phyloP scores from a whole-genome alignment of 208 protist species.

The Angomonas desouzai region DNA sequence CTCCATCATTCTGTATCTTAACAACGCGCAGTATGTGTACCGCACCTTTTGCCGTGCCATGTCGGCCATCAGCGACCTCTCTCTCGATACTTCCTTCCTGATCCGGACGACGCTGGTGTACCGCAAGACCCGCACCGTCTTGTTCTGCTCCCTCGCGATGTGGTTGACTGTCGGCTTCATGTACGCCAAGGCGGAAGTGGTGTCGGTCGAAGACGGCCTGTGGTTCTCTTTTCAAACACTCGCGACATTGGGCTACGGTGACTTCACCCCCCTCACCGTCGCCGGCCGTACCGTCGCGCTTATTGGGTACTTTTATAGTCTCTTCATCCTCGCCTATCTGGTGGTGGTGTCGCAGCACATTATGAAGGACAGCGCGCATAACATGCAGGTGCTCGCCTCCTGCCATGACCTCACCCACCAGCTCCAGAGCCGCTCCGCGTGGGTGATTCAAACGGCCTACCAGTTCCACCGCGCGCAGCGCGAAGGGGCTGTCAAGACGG shows the following conservation, averaged over 20 bases:
- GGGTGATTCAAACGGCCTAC: constrained; percentile 55
- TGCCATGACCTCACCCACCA: constrained; percentile 46
- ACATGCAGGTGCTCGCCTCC: constrained; percentile 47
- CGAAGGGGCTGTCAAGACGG: constrained; percentile 13
- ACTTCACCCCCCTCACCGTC: constrained; percentile 52
- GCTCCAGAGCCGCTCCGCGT: constrained; percentile 38
- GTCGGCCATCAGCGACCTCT: constrained; percentile 39
- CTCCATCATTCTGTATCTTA: constrained; percentile 62
- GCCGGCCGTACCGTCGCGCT: constrained; percentile 39
- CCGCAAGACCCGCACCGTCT: constrained; percentile 24
- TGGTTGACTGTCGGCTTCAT: constrained; percentile 55
- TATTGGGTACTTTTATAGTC: constrained; percentile 37
- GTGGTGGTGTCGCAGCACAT: constrained; percentile 32
- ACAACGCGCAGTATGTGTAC: constrained; percentile 59
- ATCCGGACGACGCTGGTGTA: constrained; percentile 59
- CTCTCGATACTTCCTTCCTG: constrained; percentile 57
- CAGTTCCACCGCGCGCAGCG: constrained; percentile 32
- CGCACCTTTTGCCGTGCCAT: constrained; percentile 70
- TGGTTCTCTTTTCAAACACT: constrained; percentile 82
- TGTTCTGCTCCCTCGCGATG: constrained; percentile 18
- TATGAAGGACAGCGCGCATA: constrained; percentile 25
- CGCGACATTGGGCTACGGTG: constrained; percentile 73
- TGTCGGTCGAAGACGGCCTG: constrained; percentile 43
- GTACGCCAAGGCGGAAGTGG: constrained; percentile 41
- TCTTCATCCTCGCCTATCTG: constrained; percentile 40